Base-by-base conservation (phyloP, 2,329 filamentous ascomycete genomes). In the Hirsutella minnesotensis region DNA sequence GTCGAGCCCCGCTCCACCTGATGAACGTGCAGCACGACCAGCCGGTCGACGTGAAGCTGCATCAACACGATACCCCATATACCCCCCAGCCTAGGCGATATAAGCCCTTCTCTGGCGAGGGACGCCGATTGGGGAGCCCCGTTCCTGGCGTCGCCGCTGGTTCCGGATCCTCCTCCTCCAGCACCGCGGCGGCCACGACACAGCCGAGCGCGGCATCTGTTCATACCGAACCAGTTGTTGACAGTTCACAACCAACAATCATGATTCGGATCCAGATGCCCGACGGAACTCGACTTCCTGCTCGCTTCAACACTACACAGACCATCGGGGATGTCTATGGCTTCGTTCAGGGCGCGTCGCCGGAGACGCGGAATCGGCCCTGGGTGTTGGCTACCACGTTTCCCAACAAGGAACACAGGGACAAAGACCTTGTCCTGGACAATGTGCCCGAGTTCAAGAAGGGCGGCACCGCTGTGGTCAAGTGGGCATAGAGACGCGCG, bases 381-480 rank as follows among this genome's bases (percentile, higher is more conserved):
- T 92, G 83, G 70, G 81, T 86, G 3, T 67, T 94, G 36, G 83
- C 82, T 49, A 92, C 86, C 0, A 90, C 85, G 0, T 92, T 92
- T 61, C 86, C 86, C 4, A 86, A 78, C 55, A 88, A 86, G 64
- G 83, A 90, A 42, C 75, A 90, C 49, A 79, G 72, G 2, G 83
- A 92, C 54, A 81, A 80, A 60, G 62, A 58, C 9, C 53, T 75
- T 40, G 68, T 73, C 1, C 57, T 83, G 22, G 73, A 75, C 5
- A 77, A 82, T 19, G 69, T 81, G 62, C 49, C 69, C 21, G 79
- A 82, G 56, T 81, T 83, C 54, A 82, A 77, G 66, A 74, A 72
- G 57, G 78, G 79, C 12, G 79, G 77, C 18, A 79, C 73, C 0
- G 77, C 75, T 2, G 72, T 82, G 31, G 77, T 82, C 34, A 83